phyloP scores from a whole-genome alignment of 257 asterid species.

The Petunia axillaris region DNA sequence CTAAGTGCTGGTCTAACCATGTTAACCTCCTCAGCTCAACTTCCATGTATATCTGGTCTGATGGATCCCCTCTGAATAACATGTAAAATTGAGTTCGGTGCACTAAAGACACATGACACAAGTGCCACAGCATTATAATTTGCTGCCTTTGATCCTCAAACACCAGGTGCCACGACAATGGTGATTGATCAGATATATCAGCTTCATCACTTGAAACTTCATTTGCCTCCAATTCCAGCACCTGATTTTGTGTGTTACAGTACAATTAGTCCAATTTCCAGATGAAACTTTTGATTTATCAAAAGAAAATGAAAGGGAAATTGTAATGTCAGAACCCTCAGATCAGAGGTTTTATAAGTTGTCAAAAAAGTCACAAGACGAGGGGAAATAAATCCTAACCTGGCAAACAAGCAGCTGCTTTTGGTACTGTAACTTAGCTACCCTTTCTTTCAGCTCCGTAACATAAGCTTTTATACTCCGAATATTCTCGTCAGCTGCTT shows the following conservation, averaged over 20 bases:
- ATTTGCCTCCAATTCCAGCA: slow-evolving; percentile 81
- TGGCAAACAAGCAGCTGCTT: slow-evolving; percentile 97
- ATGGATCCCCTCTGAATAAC: slow-evolving; percentile 78
- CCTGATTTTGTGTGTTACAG: slow-evolving; percentile 43
- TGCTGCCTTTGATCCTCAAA: slow-evolving; percentile 88
- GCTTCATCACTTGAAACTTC: slow-evolving; percentile 63
- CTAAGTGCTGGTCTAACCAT: slow-evolving; percentile 92
- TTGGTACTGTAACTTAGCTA: slow-evolving; percentile 94
- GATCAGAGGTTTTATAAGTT: not conserved
- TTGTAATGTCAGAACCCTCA: slow-evolving; percentile 32
- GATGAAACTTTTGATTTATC: not conserved
- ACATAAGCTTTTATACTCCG: slow-evolving; percentile 87
- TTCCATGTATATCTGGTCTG: slow-evolving; percentile 91
- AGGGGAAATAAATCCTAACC: slow-evolving; percentile 44
- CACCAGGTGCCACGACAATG: slow-evolving; percentile 60
- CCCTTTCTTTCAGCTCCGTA: slow-evolving; percentile 90
- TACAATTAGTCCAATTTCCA: not conserved
- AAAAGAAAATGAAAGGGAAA: slow-evolving; percentile 17
- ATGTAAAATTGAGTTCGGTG: slow-evolving; percentile 90
- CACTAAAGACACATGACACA: slow-evolving; percentile 87
- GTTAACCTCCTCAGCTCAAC: slow-evolving; percentile 84
- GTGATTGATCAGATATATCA: slow-evolving; percentile 53
- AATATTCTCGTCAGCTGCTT: slow-evolving; percentile 90
- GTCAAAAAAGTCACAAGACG: not conserved
- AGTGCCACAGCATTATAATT: slow-evolving; percentile 91